These are phyloP conservation scores for Talaromyces sp. DNA, from an alignment of 2,329 filamentous ascomycete genomes.

Conservation along the genomic window DNA sequence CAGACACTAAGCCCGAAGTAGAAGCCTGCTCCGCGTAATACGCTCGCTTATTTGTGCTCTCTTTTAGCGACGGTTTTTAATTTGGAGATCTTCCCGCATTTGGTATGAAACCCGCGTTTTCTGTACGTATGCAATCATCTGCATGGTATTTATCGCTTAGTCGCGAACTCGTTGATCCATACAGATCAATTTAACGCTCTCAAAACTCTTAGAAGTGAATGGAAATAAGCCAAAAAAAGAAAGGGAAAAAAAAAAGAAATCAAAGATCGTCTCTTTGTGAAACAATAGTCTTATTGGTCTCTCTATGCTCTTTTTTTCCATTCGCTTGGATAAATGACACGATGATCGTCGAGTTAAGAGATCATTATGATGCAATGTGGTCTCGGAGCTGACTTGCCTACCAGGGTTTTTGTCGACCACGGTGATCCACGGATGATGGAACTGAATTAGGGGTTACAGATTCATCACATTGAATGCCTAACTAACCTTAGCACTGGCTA, in stretches of 20 bases:
- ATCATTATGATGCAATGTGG: conserved; percentile 4
- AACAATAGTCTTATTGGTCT: conserved; percentile 4
- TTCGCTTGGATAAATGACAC: not conserved
- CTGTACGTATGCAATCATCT: not conserved
- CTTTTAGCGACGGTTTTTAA: not conserved
- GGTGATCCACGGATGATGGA: not conserved
- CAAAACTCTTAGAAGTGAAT: not conserved
- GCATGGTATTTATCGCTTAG: not conserved
- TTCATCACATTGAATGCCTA: not conserved
- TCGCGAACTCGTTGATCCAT: not conserved
- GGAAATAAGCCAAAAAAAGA: not conserved
- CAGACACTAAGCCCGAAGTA: not conserved
- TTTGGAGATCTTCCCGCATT: conserved; percentile 10
- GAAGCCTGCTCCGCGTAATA: not conserved
- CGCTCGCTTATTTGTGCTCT: conserved; percentile 6
- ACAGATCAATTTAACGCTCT: not conserved
- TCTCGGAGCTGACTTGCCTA: not conserved
- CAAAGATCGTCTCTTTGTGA: conserved; percentile 10
- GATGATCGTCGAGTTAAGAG: not conserved
- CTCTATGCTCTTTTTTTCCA: not conserved
- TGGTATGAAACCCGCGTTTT: conserved; percentile 8
- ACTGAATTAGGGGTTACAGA: not conserved
- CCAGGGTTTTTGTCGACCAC: not conserved
- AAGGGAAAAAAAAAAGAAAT: not conserved
- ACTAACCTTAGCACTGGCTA: not conserved